These are phyloP conservation scores for Rhododendron griersonianum DNA, from an alignment of 148 eudicot species.

Conservation along the genomic window DNA sequence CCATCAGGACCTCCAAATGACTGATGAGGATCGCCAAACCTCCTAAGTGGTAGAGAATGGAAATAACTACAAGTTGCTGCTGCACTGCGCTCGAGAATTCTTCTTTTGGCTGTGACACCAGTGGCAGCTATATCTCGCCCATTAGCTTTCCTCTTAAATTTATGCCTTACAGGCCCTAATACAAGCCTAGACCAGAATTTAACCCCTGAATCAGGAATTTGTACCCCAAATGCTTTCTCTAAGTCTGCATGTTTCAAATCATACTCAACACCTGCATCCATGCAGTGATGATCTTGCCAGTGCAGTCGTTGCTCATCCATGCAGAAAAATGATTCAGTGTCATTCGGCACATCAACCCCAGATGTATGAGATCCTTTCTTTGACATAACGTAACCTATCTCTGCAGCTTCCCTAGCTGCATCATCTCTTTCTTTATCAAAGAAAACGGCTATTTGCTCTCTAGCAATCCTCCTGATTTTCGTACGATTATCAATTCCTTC, in stretches of 20 bases:
- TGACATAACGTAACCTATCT: constrained; percentile 57
- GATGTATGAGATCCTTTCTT: constrained; percentile 29
- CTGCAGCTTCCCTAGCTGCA: constrained; percentile 65
- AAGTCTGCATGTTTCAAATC: constrained; percentile 91
- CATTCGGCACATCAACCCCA: constrained; percentile 38
- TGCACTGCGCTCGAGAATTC: constrained; percentile 77
- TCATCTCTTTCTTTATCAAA: constrained; percentile 77
- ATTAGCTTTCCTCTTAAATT: constrained; percentile 66
- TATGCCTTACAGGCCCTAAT: constrained; percentile 53
- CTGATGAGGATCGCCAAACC: constrained; percentile 25
- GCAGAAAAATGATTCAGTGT: constrained; percentile 35
- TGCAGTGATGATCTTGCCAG: constrained; percentile 81
- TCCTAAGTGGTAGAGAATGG: constrained; percentile 27
- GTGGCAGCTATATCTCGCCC: constrained; percentile 45
- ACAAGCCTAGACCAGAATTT: constrained; percentile 52
- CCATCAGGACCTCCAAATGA: constrained; percentile 18
- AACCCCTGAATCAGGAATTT: constrained; percentile 42
- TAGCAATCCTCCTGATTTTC: constrained; percentile 75
- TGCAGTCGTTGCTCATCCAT: constrained; percentile 66
- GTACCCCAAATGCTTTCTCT: constrained; percentile 91
- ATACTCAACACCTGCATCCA: constrained; percentile 89
- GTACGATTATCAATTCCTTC: constrained; percentile 93
- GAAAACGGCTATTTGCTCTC: constrained; percentile 60
- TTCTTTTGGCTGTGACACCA: constrained; percentile 53
- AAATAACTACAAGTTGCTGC: constrained; percentile 67